Percentiles rank a stretch among this genome's conserved stretches.
Evolutionary conservation across 2,329 filamentous ascomycete species (phyloP).

Genomic region (Pyrenochaeta sp.): DNA sequence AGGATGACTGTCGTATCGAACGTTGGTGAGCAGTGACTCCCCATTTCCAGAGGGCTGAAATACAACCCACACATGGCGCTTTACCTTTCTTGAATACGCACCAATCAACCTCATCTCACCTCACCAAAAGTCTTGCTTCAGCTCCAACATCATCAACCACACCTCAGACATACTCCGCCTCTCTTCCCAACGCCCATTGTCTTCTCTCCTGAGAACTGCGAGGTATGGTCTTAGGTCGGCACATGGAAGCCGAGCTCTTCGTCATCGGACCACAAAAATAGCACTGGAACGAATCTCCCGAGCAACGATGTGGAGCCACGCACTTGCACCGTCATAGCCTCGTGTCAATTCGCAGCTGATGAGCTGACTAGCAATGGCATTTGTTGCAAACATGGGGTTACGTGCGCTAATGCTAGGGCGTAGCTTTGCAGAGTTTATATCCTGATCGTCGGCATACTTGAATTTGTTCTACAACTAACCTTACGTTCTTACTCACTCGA

Average conservation of each 20-base stretch:
- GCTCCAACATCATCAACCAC: not conserved
- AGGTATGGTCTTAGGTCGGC: not conserved
- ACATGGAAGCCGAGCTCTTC: slow-evolving; percentile 1
- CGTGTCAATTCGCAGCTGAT: slow-evolving; percentile 9
- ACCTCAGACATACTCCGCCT: not conserved
- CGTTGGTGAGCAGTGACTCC: not conserved
- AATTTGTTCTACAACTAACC: slow-evolving; percentile 1
- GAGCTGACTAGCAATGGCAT: slow-evolving; percentile 4
- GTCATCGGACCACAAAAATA: slow-evolving; percentile 28
- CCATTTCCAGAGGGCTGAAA: not conserved
- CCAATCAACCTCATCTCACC: not conserved
- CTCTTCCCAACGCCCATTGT: not conserved
- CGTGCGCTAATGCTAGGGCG: slow-evolving; percentile 6
- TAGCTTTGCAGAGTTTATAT: not conserved
- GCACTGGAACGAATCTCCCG: slow-evolving; percentile 15
- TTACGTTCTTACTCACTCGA: not conserved
- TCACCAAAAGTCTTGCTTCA: slow-evolving; percentile 1
- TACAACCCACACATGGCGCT: not conserved
- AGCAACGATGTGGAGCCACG: slow-evolving; percentile 28
- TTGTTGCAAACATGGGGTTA: slow-evolving; percentile 3
- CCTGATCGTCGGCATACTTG: not conserved
- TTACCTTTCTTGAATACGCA: slow-evolving; percentile 1
- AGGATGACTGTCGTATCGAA: too few species aligned
- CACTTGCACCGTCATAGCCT: slow-evolving; percentile 13
- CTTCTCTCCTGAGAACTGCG: not conserved